Percentiles rank a stretch among this genome's conserved stretches.
Evolutionary conservation across 1,284 basidiomycete species (phyloP).

Genomic region (Microbotryomycetes sp.): DNA sequence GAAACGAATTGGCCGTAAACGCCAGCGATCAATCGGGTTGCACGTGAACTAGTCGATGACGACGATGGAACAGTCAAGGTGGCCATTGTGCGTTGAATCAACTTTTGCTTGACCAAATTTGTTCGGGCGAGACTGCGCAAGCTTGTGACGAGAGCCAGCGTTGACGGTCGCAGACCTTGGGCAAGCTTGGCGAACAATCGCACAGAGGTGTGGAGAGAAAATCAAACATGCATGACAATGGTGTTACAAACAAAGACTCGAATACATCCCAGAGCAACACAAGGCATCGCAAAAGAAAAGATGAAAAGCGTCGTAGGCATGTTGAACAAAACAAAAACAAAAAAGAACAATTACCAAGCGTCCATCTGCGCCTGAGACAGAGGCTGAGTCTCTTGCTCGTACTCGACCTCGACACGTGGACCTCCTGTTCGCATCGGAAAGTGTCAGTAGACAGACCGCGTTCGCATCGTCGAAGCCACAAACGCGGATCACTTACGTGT

Average conservation of each 20-base stretch:
- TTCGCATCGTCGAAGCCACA: constrained; percentile 18
- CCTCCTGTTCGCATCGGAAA: constrained; percentile 49
- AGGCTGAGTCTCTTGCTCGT: constrained; percentile 78
- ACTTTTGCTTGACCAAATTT: no score
- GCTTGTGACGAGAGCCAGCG: no score
- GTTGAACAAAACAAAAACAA: no score
- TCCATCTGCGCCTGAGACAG: constrained; percentile 17
- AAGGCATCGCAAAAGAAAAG: no score
- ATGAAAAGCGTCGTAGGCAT: no score
- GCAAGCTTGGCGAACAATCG: no score
- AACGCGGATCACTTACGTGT: constrained; percentile 27
- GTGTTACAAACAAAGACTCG: no score
- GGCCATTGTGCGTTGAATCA: constrained; percentile 1
- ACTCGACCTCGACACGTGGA: constrained; percentile 85
- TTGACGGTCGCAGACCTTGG: no score
- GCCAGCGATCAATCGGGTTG: constrained; percentile 15
- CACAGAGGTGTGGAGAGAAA: no score
- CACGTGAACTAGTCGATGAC: constrained; percentile 14
- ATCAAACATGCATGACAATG: no score
- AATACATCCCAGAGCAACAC: no score
- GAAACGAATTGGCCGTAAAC: constrained; percentile 28
- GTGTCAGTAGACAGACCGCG: constrained; percentile 16
- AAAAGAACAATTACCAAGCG: constrained; percentile 11
- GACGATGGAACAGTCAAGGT: background rate
- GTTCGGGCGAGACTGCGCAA: no score